These are phyloP conservation scores for Pistacia vera DNA, from an alignment of 345 rosid genomes.

Conservation along the genomic window DNA sequence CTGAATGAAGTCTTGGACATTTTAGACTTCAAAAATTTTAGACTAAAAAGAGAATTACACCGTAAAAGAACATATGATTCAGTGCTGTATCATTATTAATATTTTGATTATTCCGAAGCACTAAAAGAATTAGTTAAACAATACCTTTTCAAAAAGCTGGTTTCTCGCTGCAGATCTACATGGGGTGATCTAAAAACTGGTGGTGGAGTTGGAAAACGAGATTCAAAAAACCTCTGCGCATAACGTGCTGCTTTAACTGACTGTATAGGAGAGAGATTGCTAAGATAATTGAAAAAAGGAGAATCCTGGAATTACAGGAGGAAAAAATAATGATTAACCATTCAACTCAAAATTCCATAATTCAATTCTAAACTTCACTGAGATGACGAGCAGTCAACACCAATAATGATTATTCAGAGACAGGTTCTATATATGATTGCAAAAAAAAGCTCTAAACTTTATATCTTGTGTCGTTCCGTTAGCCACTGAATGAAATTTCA, in stretches of 20 bases:
- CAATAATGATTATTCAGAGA: background rate
- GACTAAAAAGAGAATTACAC: background rate
- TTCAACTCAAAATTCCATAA: background rate
- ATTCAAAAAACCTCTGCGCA: conserved; percentile 21
- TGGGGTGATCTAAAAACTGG: conserved; percentile 40
- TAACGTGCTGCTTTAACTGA: conserved; percentile 21
- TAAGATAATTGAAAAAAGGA: conserved; percentile 21
- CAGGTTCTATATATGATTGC: background rate
- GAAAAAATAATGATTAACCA: background rate
- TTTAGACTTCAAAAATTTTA: too few species aligned
- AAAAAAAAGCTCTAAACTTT: background rate
- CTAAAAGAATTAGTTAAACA: background rate
- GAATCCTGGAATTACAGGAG: conserved; percentile 31
- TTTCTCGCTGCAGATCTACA: conserved; percentile 15
- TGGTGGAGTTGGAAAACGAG: conserved; percentile 22
- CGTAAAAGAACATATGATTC: background rate
- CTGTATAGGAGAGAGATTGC: conserved; percentile 35
- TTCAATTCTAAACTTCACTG: background rate
- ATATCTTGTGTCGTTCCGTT: background rate
- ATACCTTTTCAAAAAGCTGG: conserved; percentile 29
- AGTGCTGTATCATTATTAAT: background rate
- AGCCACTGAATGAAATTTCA: too few species aligned
- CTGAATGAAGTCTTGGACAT: background rate
- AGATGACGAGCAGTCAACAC: background rate
- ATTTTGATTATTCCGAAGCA: background rate